phyloP scores from a whole-genome alignment of 306 rosid species.

The Cucumis melo region DNA sequence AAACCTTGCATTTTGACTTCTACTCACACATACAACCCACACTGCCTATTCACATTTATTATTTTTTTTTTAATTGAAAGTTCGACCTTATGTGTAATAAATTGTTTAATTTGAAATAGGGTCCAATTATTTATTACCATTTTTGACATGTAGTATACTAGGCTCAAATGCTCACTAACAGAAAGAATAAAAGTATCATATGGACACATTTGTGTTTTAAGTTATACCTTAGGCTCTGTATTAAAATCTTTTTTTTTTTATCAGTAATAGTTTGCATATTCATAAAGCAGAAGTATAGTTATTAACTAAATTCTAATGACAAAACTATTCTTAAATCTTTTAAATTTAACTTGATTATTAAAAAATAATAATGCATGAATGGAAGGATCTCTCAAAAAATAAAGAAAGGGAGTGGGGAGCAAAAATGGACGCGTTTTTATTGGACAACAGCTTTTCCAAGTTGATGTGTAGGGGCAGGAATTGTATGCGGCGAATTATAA shows the following conservation, averaged over 20 bases:
- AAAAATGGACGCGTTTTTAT: constrained; percentile 1
- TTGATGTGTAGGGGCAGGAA: not conserved
- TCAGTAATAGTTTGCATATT: too few relatives aligned
- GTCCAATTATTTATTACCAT: not conserved
- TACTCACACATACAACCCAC: not conserved
- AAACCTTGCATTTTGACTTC: not conserved
- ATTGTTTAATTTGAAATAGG: not conserved
- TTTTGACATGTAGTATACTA: not conserved
- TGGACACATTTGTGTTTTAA: too few relatives aligned
- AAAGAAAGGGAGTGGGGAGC: not conserved
- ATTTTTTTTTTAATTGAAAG: not conserved
- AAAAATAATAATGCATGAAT: too few relatives aligned
- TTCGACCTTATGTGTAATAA: not conserved
- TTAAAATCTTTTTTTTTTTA: too few relatives aligned
- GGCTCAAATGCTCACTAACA: not conserved
- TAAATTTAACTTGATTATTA: too few relatives aligned
- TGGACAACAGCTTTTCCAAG: not conserved
- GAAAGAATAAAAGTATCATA: not conserved
- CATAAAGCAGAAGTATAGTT: too few relatives aligned
- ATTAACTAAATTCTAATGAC: too few relatives aligned
- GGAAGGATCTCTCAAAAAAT: not conserved
- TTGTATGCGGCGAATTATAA: not conserved
- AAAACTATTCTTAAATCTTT: too few relatives aligned
- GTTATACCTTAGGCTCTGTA: too few relatives aligned
- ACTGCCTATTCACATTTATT: not conserved